Conservation (phyloP, 371 early-diverging fungal genomes). For the Rhizopus arrhizus region DNA sequence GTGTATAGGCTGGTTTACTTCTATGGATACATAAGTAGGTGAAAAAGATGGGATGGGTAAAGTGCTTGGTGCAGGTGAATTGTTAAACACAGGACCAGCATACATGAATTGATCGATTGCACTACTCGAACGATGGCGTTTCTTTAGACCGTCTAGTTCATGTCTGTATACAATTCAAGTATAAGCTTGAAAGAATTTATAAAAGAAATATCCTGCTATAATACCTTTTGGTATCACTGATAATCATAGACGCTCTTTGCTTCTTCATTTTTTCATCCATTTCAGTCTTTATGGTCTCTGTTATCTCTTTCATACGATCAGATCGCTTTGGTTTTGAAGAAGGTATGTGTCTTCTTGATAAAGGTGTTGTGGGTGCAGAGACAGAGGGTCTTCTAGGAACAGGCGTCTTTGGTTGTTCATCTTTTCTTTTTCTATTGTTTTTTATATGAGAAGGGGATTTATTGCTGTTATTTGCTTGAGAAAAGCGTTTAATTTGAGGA, state of each 20-base stretch:
- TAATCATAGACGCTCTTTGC: neutral
- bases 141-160: neutral
- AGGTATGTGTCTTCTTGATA: slow-evolving; percentile 16
- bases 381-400: slow-evolving; percentile 7
- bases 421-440: no score
- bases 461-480: no score
- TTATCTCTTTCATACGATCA: slow-evolving; percentile 28
- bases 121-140: slow-evolving; percentile 23
- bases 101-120: slow-evolving; percentile 44
- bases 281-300: slow-evolving; percentile 12
- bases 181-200: neutral
- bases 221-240: neutral
- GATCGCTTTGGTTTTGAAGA: slow-evolving; percentile 25
- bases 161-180: neutral
- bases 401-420: neutral
- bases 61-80: slow-evolving; percentile 73
- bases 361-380: slow-evolving; percentile 28
- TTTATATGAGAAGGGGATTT: no score
- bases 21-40: slow-evolving; percentile 13
- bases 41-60: slow-evolving; percentile 75
- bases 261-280: slow-evolving; percentile 5
- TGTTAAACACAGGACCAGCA: slow-evolving; percentile 81
- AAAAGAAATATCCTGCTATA: neutral
- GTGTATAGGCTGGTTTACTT: slow-evolving; percentile 14
- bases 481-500: no score